Percentiles rank a stretch among this genome's conserved stretches.
Evolutionary conservation across 2,329 filamentous ascomycete species (phyloP).

Genomic region (Colletotrichum sp.): DNA sequence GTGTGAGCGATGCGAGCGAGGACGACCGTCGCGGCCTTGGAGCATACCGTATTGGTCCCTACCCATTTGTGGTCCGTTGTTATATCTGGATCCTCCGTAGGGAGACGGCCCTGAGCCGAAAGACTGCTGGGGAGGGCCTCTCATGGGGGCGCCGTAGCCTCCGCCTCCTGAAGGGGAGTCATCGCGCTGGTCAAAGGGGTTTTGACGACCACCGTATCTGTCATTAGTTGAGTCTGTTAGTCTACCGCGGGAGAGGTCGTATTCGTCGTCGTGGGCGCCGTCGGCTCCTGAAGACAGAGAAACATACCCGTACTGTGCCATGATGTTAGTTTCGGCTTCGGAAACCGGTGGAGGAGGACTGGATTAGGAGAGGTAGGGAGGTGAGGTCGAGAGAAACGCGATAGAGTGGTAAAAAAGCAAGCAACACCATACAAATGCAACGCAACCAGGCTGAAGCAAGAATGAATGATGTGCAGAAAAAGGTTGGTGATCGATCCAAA

Average conservation of each 20-base stretch:
- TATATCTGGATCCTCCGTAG: slow-evolving; percentile 26
- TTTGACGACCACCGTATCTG: slow-evolving; percentile 60
- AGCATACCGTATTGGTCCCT: slow-evolving; percentile 16
- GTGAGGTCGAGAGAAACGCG: neutral
- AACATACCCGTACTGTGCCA: slow-evolving; percentile 54
- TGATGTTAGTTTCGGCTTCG: slow-evolving; percentile 36
- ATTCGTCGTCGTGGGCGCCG: slow-evolving; percentile 12
- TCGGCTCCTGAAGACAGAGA: slow-evolving; percentile 18
- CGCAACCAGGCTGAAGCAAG: slow-evolving; percentile 18
- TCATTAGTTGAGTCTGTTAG: slow-evolving; percentile 33
- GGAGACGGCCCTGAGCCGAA: slow-evolving; percentile 20
- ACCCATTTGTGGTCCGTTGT: slow-evolving; percentile 25
- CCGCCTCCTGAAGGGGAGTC: slow-evolving; percentile 30
- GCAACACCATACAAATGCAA: slow-evolving; percentile 11
- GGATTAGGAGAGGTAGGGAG: neutral
- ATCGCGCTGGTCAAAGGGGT: slow-evolving; percentile 65
- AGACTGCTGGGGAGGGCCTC: slow-evolving; percentile 15
- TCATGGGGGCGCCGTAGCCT: slow-evolving; percentile 29
- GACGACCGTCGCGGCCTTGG: slow-evolving; percentile 9
- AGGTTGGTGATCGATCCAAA: slow-evolving; percentile 6
- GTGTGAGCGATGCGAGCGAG: neutral
- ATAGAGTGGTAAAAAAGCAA: neutral
- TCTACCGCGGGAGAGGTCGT: slow-evolving; percentile 12
- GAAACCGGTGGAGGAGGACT: neutral
- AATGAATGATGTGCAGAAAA: slow-evolving; percentile 14